A percentile compares a stretch with the other conserved stretches of the same genome.
Evolutionary conservation across 306 rosid species (phyloP).

Genomic region (Quillaja saponaria): DNA sequence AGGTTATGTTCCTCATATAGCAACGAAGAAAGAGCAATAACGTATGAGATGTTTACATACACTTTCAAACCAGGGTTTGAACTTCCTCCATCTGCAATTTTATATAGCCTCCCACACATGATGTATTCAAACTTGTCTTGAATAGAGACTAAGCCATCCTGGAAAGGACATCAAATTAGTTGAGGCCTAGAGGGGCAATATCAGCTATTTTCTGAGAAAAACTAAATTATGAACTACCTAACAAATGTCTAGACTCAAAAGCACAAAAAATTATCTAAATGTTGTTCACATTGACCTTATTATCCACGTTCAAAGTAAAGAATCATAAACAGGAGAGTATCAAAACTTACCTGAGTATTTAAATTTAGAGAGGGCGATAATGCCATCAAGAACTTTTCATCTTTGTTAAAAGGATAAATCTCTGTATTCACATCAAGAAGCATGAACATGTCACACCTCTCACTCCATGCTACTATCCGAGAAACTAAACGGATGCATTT

Average conservation of each 20-base stretch:
- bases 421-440: slow-evolving; percentile 77
- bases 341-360: slow-evolving; percentile 51
- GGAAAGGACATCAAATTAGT: slow-evolving; percentile 34
- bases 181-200: slow-evolving; percentile 22
- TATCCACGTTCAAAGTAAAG: slow-evolving; percentile 2
- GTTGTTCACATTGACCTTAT: not conserved
- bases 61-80: slow-evolving; percentile 49
- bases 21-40: slow-evolving; percentile 7
- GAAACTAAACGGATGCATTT: slow-evolving; percentile 50
- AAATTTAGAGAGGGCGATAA: slow-evolving; percentile 70
- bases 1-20: not conserved
- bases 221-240: slow-evolving; percentile 6
- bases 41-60: slow-evolving; percentile 47
- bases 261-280: not conserved
- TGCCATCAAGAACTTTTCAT: slow-evolving; percentile 69
- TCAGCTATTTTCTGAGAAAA: slow-evolving; percentile 6
- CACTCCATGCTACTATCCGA: slow-evolving; percentile 70
- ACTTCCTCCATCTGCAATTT: slow-evolving; percentile 51
- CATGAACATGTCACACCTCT: slow-evolving; percentile 65
- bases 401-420: slow-evolving; percentile 66
- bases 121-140: slow-evolving; percentile 89
- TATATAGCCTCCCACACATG: slow-evolving; percentile 81
- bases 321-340: slow-evolving; percentile 7
- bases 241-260: slow-evolving; percentile 1
- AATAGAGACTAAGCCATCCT: slow-evolving; percentile 71